Base-by-base conservation (phyloP, 768 basidiomycete genomes). In the Termitomyces sp. region DNA sequence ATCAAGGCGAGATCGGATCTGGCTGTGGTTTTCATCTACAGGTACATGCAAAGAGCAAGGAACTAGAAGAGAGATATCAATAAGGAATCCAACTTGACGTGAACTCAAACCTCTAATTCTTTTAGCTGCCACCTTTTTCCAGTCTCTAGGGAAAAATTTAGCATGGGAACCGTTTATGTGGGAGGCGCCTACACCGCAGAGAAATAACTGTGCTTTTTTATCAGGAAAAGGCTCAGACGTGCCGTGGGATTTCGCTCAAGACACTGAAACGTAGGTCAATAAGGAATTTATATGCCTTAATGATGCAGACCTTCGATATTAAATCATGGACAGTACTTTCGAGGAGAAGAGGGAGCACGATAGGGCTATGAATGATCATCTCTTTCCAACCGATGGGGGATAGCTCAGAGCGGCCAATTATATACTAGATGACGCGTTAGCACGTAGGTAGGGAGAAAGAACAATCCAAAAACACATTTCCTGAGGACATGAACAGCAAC, bases 221-320 rank as follows among this genome's bases (percentile, higher is more conserved):
- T 74, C 14, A 70, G 66, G 18, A 69, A 59, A 45, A 78, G 73
- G 54, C 67, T 69, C 52, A 73, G 65, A 36, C 84, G 79, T 26
- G 80, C 62, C 3, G 71, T 66, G 14, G 85, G 77, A 65, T 86
- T 85, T 24, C 79, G 76, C 68, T 85, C 78, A 18, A 85, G 65
- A 58, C 83, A 85, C 83, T 85, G 18, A 41, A 47, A 60, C 54
- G 33, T 51, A 52, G 14, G 28, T 52, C 45, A 30, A 6, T 24
- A 30, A 22, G 30, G 44, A 30, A 18, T 6, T 11, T 7, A 2
- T 28, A 9, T 41, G 4, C 3, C 13, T 16, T 30, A 44, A 35
- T 30, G 13, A n/a, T 32, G 41, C 72, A 20, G 57, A 82, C 84
- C 70, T 76, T 77, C 7, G 64, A 47, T 16, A 84, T 74, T 44